A percentile compares a stretch with the other conserved stretches of the same genome.
Evolutionary conservation across 2,329 filamentous ascomycete genomes (phyloP).

Genomic region (Penicillium italicum): DNA sequence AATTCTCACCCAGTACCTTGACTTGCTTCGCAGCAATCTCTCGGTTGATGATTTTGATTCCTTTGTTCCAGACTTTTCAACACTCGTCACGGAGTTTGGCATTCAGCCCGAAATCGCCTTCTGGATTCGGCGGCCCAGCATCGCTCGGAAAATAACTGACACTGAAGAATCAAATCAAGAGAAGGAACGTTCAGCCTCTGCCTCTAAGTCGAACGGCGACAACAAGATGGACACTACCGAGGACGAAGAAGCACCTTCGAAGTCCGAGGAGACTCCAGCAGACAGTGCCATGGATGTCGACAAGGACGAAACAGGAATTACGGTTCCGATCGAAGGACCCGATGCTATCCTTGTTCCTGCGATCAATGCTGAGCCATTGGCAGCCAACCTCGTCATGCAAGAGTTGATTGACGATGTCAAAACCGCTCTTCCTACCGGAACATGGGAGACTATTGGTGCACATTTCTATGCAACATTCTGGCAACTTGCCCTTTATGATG

Average conservation of each 20-base stretch:
- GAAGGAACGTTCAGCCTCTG: constrained; percentile 22
- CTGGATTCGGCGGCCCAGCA: constrained; percentile 71
- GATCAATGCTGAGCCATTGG: constrained; percentile 41
- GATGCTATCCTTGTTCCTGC: constrained; percentile 10
- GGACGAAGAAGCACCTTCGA: constrained; percentile 20
- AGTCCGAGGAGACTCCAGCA: constrained; percentile 17
- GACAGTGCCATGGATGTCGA: constrained; percentile 37
- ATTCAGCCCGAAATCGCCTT: constrained; percentile 80
- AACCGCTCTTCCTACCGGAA: constrained; percentile 56
- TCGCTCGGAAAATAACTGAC: constrained; percentile 61
- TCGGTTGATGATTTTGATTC: constrained; percentile 71
- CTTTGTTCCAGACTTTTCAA: constrained; percentile 69
- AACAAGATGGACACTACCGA: constrained; percentile 37
- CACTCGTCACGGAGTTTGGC: constrained; percentile 73
- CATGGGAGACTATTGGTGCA: constrained; percentile 68
- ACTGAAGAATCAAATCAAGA: constrained; percentile 36
- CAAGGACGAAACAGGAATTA: constrained; percentile 23
- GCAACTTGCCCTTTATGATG: constrained; percentile 79
- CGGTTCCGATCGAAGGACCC: constrained; percentile 13
- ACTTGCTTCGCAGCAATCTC: constrained; percentile 78
- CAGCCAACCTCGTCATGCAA: constrained; percentile 68
- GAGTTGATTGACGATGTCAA: constrained; percentile 69
- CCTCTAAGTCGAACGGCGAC: constrained; percentile 29
- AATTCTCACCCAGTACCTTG: constrained; percentile 81
- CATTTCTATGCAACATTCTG: constrained; percentile 90